These are phyloP conservation scores for Flagelloscypha sp. DNA, from an alignment of 768 basidiomycete genomes.

Conservation along the genomic window DNA sequence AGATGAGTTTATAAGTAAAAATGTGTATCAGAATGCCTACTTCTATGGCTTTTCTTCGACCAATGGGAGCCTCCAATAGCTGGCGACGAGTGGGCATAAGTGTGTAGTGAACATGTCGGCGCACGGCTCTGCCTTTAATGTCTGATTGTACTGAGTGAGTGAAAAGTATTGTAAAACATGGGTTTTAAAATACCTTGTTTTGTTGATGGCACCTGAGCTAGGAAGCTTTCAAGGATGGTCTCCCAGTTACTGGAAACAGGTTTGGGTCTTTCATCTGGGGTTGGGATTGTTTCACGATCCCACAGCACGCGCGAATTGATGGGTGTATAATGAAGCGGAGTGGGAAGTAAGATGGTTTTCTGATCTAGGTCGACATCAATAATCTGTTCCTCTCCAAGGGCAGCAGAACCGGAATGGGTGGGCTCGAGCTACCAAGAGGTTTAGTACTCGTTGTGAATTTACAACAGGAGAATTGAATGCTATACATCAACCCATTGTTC, in stretches of 20 bases:
- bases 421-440: slow-evolving; percentile 30
- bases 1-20: background rate
- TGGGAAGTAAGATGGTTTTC: slow-evolving; percentile 31
- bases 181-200: background rate
- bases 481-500: slow-evolving; percentile 52
- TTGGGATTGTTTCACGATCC: slow-evolving; percentile 16
- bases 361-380: slow-evolving; percentile 47
- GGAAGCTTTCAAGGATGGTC: background rate
- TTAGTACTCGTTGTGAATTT: background rate
- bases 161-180: background rate
- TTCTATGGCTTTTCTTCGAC: slow-evolving; percentile 46
- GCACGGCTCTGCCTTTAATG: slow-evolving; percentile 8
- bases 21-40: slow-evolving; percentile 17
- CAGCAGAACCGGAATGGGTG: slow-evolving; percentile 22
- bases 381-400: slow-evolving; percentile 41
- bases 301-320: slow-evolving; percentile 30
- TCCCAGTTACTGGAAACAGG: background rate
- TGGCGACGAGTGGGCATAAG: slow-evolving; percentile 25
- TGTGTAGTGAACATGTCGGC: slow-evolving; percentile 29
- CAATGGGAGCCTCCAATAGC: slow-evolving; percentile 29
- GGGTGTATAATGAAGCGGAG: slow-evolving; percentile 21
- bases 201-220: background rate
- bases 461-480: background rate
- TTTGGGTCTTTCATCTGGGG: background rate
- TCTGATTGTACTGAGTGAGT: background rate